A percentile compares a stretch with the other conserved stretches of the same genome.
phyloP scores from a whole-genome alignment of 2,329 filamentous ascomycete species.

The Scytalidium lignicola region DNA sequence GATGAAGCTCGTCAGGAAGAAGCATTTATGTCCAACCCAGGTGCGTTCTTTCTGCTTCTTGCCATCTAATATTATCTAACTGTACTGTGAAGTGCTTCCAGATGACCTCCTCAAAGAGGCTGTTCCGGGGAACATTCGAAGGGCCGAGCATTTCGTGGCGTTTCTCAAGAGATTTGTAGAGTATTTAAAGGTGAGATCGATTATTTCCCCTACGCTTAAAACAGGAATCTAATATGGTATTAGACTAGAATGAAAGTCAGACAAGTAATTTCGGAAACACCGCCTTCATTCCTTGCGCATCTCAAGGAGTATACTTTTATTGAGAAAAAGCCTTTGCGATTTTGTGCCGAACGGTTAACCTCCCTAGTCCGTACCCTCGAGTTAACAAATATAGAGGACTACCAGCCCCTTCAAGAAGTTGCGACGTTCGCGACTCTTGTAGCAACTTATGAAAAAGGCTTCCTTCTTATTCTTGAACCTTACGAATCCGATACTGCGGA shows the following conservation, averaged over 20 bases:
- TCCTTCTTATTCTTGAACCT: conserved; percentile 92
- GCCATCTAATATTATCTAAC: conserved; percentile 7
- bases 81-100: conserved; percentile 61
- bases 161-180: conserved; percentile 97
- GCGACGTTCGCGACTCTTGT: conserved; percentile 95
- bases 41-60: conserved; percentile 13
- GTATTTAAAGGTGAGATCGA: conserved; percentile 67
- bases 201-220: background rate
- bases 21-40: conserved; percentile 92
- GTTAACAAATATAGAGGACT: conserved; percentile 96
- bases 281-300: conserved; percentile 87
- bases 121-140: conserved; percentile 89
- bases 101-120: conserved; percentile 94
- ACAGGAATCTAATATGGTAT: conserved; percentile 7
- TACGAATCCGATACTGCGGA: conserved; percentile 94
- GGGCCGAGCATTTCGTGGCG: conserved; percentile 92
- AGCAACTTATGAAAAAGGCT: conserved; percentile 94
- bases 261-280: conserved; percentile 95
- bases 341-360: conserved; percentile 91
- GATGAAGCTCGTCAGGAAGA: conserved; percentile 90
- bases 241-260: conserved; percentile 96
- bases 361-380: conserved; percentile 93
- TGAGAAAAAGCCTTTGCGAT: conserved; percentile 88
- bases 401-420: conserved; percentile 92
- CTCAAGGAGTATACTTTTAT: conserved; percentile 96